These are phyloP conservation scores for Raffaelea deltoideospora DNA, from an alignment of 2,329 filamentous ascomycete genomes.

Conservation along the genomic window DNA sequence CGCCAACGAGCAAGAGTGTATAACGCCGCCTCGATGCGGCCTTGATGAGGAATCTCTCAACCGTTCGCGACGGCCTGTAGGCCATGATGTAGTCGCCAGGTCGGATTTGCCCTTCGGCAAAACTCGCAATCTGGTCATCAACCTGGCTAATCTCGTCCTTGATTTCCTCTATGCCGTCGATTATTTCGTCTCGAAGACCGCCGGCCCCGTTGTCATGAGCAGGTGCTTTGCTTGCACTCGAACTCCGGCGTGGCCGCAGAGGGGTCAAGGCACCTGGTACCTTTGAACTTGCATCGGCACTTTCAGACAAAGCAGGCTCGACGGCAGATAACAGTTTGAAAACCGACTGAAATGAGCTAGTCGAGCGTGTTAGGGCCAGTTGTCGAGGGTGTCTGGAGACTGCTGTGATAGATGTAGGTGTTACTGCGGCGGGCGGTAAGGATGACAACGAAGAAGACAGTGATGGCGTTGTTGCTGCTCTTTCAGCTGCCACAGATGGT, in stretches of 20 bases:
- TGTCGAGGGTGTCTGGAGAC: no score
- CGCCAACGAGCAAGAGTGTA: conserved; percentile 62
- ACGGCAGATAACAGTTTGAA: conserved; percentile 71
- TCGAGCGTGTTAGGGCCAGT: conserved; percentile 28
- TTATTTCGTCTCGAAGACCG: conserved; percentile 76
- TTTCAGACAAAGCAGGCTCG: conserved; percentile 19
- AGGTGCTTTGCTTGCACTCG: conserved; percentile 9
- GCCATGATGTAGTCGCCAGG: conserved; percentile 86
- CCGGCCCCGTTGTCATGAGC: conserved; percentile 28
- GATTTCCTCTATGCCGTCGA: conserved; percentile 89
- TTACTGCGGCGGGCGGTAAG: conserved; percentile 18
- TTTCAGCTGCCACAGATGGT: neutral
- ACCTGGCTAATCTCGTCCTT: conserved; percentile 88
- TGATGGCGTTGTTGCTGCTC: conserved; percentile 25
- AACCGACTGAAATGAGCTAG: conserved; percentile 61
- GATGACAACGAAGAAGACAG: conserved; percentile 37
- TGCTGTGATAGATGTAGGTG: no score
- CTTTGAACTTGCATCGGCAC: conserved; percentile 3
- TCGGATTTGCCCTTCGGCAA: conserved; percentile 83
- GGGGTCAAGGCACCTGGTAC: conserved; percentile 34
- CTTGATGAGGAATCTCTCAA: conserved; percentile 77
- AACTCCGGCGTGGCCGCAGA: conserved; percentile 16
- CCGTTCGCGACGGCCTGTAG: conserved; percentile 70
- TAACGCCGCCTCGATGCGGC: conserved; percentile 84
- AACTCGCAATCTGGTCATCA: conserved; percentile 81